Base-by-base conservation (phyloP, 2,329 filamentous ascomycete species). In the Cryphonectria naterciae region DNA sequence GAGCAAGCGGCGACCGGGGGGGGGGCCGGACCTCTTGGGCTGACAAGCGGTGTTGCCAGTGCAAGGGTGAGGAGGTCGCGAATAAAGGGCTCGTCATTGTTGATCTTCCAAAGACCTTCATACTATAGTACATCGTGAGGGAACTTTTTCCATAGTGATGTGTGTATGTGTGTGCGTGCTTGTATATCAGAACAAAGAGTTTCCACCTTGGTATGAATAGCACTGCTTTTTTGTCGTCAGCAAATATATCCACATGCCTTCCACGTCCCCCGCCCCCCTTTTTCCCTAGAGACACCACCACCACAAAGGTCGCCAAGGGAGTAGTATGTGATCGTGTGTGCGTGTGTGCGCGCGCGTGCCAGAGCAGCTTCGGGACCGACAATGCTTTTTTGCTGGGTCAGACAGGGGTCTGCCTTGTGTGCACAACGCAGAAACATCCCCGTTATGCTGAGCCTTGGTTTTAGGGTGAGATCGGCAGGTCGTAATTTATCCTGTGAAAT, bases 391-490 rank as follows among this genome's bases (percentile, higher is more conserved):
- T 72, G 49, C 37, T 63, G 28, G 67, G 70, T 65, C 65, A 61
- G 65, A 65, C 70, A 63, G 52, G 41, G 32, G 32, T 43, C 58
- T 52, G 39, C 49, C 69, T 52, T 67, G 70, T 62, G 70, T 60
- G 41, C 54, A 70, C 70, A 32, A 32, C 37, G 5, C 32, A 35
- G 28, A n/a, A 46, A 49, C 19, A 35, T 28, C 41, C 43, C 35
- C 60, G 41, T 43, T 43, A 37, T 65, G 46, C 54, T 19, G 28
- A 17, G 54, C 54, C 25, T 17, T 35, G 25, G 35, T 17, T 52
- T 56, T 56, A 49, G 37, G 65, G 63, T 67, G n/a, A 54, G 70
- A 70, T 39, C 39, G 41, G 32, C 32, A 64, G 22, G 39, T 61
- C 64, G 60, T 41, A 58, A 67, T 49, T 41, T 61, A 39, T 39